Evolutionary conservation across 2,329 filamentous ascomycete species (phyloP).

Genomic region (Macrophomina pseudophaseolina): DNA sequence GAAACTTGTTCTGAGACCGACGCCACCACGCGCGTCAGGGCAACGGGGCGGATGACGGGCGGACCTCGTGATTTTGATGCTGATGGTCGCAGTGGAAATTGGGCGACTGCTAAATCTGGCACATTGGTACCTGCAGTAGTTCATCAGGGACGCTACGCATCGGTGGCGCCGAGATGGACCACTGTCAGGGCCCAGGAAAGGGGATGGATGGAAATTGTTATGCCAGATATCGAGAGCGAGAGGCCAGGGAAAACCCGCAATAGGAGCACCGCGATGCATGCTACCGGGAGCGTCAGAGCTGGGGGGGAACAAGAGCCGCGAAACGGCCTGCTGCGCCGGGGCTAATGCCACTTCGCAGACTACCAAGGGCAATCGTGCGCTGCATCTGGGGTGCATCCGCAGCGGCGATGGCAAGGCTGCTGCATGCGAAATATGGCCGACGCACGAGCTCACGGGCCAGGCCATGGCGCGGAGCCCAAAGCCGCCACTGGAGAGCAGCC

Average conservation of each 20-base stretch:
- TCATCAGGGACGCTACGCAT: neutral
- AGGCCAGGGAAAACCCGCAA: neutral
- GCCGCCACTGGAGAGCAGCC: no score
- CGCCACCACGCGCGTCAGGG: conserved; percentile 6
- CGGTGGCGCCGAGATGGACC: neutral
- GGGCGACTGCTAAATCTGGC: neutral
- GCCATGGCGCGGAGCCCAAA: no score
- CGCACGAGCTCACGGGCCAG: neutral
- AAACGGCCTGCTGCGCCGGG: conserved; percentile 2
- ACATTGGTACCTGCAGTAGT: conserved; percentile 1
- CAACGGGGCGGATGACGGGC: neutral
- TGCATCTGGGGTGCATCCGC: neutral
- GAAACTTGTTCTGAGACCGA: neutral
- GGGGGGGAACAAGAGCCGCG: conserved; percentile 12
- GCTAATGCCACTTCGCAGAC: neutral
- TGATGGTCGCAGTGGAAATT: conserved; percentile 20
- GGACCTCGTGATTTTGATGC: conserved; percentile 10
- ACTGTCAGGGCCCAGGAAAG: neutral
- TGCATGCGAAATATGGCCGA: conserved; percentile 17
- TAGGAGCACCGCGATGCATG: conserved; percentile 1
- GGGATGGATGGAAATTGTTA: neutral
- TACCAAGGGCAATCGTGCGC: conserved; percentile 10
- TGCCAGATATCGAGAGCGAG: neutral
- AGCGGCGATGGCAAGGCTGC: neutral
- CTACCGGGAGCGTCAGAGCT: neutral